A percentile compares a stretch with the other conserved stretches of the same genome.
These are phyloP conservation scores for Annona squamosa DNA, from an alignment of 164 flowering plant genomes.

Conservation along the genomic window DNA sequence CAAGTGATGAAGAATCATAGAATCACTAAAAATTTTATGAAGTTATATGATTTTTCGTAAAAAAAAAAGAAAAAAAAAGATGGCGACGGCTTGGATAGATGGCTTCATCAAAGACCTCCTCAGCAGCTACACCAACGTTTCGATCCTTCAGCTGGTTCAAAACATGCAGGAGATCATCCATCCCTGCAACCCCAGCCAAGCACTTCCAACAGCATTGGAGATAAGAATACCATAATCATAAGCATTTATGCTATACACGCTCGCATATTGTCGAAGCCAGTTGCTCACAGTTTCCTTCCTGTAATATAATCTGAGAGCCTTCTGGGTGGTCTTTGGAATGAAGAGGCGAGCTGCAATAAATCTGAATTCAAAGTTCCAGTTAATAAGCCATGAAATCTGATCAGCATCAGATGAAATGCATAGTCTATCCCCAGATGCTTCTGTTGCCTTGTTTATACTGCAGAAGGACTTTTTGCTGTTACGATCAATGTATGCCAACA, in stretches of 20 bases:
- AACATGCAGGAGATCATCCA: conserved; percentile 83
- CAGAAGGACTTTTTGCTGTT: conserved; percentile 4
- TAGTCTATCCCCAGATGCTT: too few species aligned
- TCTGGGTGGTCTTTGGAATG: conserved; percentile 9
- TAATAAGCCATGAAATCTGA: conserved; percentile 14
- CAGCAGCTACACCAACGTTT: conserved; percentile 46
- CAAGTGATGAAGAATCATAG: too few species aligned
- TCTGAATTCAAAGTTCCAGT: conserved; percentile 21
- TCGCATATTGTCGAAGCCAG: conserved; percentile 14
- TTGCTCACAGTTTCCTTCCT: background rate
- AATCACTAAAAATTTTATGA: too few species aligned
- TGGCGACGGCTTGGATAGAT: conserved; percentile 79
- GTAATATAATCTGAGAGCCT: conserved; percentile 1
- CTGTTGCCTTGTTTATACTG: background rate
- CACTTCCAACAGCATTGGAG: background rate
- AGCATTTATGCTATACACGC: background rate
- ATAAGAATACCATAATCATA: conserved; percentile 1
- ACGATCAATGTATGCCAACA: conserved; percentile 14
- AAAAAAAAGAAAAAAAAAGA: too few species aligned
- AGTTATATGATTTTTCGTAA: too few species aligned
- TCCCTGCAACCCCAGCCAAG: conserved; percentile 86
- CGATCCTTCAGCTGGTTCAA: conserved; percentile 82
- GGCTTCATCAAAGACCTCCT: conserved; percentile 76
- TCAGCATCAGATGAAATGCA: conserved; percentile 1
- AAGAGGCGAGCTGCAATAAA: conserved; percentile 12